Evolutionary conservation across 2,329 filamentous ascomycete species (phyloP), one percentile per base, ranked within the genome.

Genomic region (Tympanopsis confertula): DNA sequence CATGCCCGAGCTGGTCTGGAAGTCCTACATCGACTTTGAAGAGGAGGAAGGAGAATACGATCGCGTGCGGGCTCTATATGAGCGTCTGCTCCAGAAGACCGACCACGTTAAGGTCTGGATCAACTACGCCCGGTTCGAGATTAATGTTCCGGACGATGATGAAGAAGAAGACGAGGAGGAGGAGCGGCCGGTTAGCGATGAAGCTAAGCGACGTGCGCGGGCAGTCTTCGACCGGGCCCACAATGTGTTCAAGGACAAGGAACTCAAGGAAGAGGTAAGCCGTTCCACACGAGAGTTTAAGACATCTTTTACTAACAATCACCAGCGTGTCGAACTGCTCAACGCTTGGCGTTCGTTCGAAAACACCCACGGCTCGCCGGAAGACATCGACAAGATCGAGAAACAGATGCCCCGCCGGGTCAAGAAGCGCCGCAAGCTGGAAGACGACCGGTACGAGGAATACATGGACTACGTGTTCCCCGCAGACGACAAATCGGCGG

Each of bases 81-180:
- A 96, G 64, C 77, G 89, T 5, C 71, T 98, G 12, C 71, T 98
- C 32, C 70, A 86, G 51, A 95, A 93, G 76, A 94, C 91, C n/a
- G 82, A 91, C 52, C 91, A 98, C 54, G 87, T 95, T 68, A 98
- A 96, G 68, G 91, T 98, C 42, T 98, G 91, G 91, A 94, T 91
- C 59, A 89, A 85, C 57, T 98, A 89, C 62, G 91, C 91, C n/a
- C 85, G 93, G 57, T 96, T 98, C 53, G 91, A 98, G 61, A 86
- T 96, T 65, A 89, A 91, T 56, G 79, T 94, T 0, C 86, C 87
- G 33, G 87, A 94, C 40, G 73, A 67, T 12, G 68, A 69, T 29
- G 68, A 76, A 38, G 74, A 76, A 30, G 78, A 69, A 10, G 63
- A 61, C 3, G 62, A 65, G 10, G 66, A 71, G 17, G 70, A 70